Percentiles rank a stretch among this genome's conserved stretches.
Conservation (phyloP, 768 basidiomycete species). For the Gloeopeniophorella convolvens region DNA sequence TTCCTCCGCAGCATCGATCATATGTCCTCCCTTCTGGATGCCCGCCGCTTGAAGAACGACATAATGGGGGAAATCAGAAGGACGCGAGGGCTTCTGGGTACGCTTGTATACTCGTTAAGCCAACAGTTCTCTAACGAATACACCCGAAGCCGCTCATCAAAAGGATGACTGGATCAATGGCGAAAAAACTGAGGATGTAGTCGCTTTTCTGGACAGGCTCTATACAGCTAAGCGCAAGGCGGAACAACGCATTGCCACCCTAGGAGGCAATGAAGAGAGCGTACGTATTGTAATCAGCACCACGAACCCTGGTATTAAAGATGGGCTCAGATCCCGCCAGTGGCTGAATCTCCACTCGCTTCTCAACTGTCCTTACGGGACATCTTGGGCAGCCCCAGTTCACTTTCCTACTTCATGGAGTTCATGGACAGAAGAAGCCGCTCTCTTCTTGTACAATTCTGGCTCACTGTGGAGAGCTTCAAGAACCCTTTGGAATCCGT, state of each 20-base stretch:
- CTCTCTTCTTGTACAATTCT: conserved; percentile 89
- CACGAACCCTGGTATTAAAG: not conserved
- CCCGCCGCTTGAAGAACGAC: conserved; percentile 86
- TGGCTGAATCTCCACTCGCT: conserved; percentile 34
- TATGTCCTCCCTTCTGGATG: conserved; percentile 80
- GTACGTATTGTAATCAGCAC: conserved; percentile 33
- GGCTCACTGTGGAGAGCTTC: conserved; percentile 96
- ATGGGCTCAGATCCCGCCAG: conserved; percentile 32
- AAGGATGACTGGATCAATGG: conserved; percentile 88
- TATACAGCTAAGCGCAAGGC: conserved; percentile 85
- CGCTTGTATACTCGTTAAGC: conserved; percentile 10
- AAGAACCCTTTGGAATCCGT: conserved; percentile 90
- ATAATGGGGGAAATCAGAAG: conserved; percentile 85
- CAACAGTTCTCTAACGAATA: not conserved
- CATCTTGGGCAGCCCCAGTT: conserved; percentile 81
- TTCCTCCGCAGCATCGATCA: conserved; percentile 83
- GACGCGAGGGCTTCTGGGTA: conserved; percentile 69
- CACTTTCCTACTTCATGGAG: conserved; percentile 95
- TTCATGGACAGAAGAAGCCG: conserved; percentile 90
- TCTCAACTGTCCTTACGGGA: conserved; percentile 62
- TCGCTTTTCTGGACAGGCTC: conserved; percentile 81
- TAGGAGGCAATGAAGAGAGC: conserved; percentile 66
- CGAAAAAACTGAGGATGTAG: conserved; percentile 75
- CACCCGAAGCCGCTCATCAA: conserved; percentile 63
- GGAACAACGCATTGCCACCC: conserved; percentile 74